phyloP scores from a whole-genome alignment of 352 stramenopile species.

The Phytophthora meadii region DNA sequence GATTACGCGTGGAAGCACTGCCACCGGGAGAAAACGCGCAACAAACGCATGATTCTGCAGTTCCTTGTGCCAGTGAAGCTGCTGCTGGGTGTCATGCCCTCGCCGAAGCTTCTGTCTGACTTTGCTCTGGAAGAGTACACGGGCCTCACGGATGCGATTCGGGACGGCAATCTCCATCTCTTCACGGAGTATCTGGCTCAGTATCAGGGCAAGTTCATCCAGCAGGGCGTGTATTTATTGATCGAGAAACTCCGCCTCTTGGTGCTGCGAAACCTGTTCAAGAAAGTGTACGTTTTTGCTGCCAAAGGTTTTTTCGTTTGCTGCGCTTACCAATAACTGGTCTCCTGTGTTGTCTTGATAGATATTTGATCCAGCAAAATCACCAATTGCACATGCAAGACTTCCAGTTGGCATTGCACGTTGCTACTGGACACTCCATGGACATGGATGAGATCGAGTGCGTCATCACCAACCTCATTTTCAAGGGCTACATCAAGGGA shows the following conservation, averaged over 20 bases:
- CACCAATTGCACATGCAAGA: conserved; percentile 92
- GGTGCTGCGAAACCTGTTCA: conserved; percentile 96
- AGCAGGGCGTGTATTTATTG: conserved; percentile 95
- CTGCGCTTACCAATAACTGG: conserved; percentile 7
- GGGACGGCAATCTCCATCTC: conserved; percentile 90
- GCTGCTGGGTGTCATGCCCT: conserved; percentile 93
- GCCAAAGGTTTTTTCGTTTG: not conserved
- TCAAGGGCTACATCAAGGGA: conserved; percentile 95
- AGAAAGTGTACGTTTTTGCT: conserved; percentile 88
- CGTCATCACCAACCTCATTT: conserved; percentile 97
- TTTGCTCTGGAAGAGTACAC: conserved; percentile 90
- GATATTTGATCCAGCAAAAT: conserved; percentile 82
- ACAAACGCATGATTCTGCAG: conserved; percentile 95
- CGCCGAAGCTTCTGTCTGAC: conserved; percentile 88
- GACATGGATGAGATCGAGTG: conserved; percentile 98
- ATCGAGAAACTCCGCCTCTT: conserved; percentile 97
- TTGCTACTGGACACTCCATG: conserved; percentile 85
- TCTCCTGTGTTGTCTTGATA: conserved; percentile 28
- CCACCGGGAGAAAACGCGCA: conserved; percentile 80
- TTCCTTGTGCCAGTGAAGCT: conserved; percentile 96
- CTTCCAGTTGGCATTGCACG: conserved; percentile 88
- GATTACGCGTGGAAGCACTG: conserved; percentile 95
- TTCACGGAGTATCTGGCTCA: conserved; percentile 93
- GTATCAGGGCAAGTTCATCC: conserved; percentile 92
- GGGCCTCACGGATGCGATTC: conserved; percentile 91